phyloP scores from a whole-genome alignment of 352 stramenopile species.

The Phytophthora pistaciae region DNA sequence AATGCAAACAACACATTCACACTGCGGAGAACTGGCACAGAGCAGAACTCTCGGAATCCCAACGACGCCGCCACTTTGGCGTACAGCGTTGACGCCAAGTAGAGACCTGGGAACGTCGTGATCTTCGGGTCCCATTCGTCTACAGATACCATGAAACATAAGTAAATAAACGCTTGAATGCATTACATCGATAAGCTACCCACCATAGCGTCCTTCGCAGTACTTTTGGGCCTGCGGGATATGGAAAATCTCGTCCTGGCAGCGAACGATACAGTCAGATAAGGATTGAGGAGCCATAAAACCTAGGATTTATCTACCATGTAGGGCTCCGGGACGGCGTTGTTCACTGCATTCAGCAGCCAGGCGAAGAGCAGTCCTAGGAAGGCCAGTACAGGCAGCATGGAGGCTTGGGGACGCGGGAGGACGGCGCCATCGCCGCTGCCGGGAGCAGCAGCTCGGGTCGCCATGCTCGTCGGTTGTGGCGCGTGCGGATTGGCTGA shows the following conservation, averaged over 20 bases:
- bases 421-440: not conserved
- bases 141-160: slow-evolving; percentile 25
- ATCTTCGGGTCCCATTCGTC: slow-evolving; percentile 93
- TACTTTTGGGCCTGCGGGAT: slow-evolving; percentile 85
- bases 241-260: slow-evolving; percentile 90
- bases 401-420: not conserved
- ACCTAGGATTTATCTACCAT: slow-evolving; percentile 53
- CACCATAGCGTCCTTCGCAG: slow-evolving; percentile 75
- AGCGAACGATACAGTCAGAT: not conserved
- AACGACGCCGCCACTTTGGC: slow-evolving; percentile 29
- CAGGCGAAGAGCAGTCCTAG: slow-evolving; percentile 37
- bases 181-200: slow-evolving; percentile 4
- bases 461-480: not conserved
- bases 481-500: not conserved
- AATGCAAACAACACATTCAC: slow-evolving; percentile 86
- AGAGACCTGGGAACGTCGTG: slow-evolving; percentile 93
- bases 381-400: slow-evolving; percentile 16
- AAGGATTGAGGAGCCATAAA: not conserved
- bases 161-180: not conserved
- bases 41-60: slow-evolving; percentile 54
- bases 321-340: slow-evolving; percentile 54
- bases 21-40: slow-evolving; percentile 64
- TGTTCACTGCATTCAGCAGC: slow-evolving; percentile 49
- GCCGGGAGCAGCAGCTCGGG: not conserved
- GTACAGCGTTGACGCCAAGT: slow-evolving; percentile 67